Base-by-base conservation (phyloP, 768 basidiomycete species). In the Dioszegia crocea region DNA sequence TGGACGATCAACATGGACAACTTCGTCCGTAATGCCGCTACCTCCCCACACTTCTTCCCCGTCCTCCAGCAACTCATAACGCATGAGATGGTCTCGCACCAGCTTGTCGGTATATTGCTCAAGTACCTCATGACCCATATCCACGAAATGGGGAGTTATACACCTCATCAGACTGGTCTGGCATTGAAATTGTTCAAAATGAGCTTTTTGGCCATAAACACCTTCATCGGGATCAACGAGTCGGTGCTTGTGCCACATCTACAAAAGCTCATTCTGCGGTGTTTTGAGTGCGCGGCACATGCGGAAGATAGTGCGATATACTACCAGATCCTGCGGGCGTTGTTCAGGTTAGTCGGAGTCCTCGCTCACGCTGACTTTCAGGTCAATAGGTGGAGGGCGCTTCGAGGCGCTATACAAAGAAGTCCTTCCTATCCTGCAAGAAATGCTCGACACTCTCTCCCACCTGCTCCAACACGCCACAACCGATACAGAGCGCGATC, bases 351-450 rank as follows among this genome's bases (percentile, higher is more conserved):
- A 26, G 93, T 93, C 59, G 88, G 89, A 19, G 29, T 21, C 11
- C 19, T 36, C 33, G 23, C 51, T 4, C n/a, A 3, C 3, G 26
- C 56, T 62, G 45, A 63, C 30, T 24, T 21, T 11, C 48, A 65
- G 74, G 49, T 75, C 76, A 0, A 78, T 78, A 21, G 91, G 91
- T 0, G 91, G 90, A 0, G 94, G 93, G 9, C 83, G 89, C 26
- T 96, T 97, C 76, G 96, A 98, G 71, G 81, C 89, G 31, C 78
- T 99, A 46, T 98, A 98, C 80, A 91, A 92, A 69, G 94, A 94
- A 68, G 94, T 99, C 11, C 80, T 98, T 10, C 94, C 96, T 2
- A 84, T 98, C 47, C 83, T 99, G 4, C 93, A 96, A 17, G 93
- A 97, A 73, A 92, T 99, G 88, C 83, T 99, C 47, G 94, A 99